These are phyloP conservation scores for Castanopsis chinensis DNA, from an alignment of 306 rosid genomes.

Conservation along the genomic window DNA sequence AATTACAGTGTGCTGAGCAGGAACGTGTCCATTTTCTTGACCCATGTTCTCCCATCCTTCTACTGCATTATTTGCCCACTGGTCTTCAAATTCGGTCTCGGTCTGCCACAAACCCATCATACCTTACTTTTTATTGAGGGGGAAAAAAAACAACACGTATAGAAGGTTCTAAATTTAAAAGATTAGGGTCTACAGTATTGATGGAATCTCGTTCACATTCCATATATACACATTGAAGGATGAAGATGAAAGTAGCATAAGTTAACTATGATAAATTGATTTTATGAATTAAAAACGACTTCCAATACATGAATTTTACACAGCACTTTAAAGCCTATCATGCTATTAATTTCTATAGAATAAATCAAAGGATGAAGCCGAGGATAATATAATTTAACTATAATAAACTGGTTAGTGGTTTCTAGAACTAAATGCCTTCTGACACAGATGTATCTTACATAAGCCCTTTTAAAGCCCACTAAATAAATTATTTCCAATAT, in stretches of 20 bases:
- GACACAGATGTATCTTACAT: neutral
- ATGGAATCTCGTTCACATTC: neutral
- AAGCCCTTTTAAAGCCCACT: neutral
- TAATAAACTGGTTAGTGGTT: neutral
- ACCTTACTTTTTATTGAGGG: neutral
- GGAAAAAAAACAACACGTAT: slow-evolving; percentile 2
- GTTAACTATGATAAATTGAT: neutral
- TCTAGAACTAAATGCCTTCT: neutral
- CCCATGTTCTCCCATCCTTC: slow-evolving; percentile 70
- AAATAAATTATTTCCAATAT: neutral
- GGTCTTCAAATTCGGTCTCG: slow-evolving; percentile 75
- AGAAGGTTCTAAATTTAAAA: neutral
- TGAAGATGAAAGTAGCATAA: neutral
- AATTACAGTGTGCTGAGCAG: slow-evolving; percentile 49
- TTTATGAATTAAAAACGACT: neutral
- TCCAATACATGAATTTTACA: too few relatives aligned
- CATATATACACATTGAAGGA: neutral
- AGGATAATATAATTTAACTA: neutral
- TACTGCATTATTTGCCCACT: slow-evolving; percentile 61
- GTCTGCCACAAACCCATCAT: slow-evolving; percentile 50
- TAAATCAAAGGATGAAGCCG: neutral
- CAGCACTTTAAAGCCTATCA: neutral
- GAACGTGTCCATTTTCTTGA: slow-evolving; percentile 63
- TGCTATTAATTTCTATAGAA: too few relatives aligned
- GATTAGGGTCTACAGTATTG: neutral